Evolutionary conservation across 2,329 filamentous ascomycete genomes (phyloP), one percentile per base, ranked within the genome.

Genomic region (Paecilomyces variotii): DNA sequence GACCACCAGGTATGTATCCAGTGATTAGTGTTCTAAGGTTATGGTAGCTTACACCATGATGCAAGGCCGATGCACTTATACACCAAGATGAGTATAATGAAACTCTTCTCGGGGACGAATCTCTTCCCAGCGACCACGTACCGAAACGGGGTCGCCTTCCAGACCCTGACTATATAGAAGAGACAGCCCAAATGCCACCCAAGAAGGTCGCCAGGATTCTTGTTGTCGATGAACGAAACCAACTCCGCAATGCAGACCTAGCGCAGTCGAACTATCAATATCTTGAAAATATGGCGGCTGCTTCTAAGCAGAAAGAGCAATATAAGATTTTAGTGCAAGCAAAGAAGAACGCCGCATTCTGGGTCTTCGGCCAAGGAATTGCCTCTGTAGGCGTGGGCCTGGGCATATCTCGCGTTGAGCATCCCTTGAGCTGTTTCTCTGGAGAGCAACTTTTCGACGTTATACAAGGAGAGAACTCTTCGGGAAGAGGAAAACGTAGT

Each of bases 281-380:
- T 62, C 62, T 82, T 1, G 65, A 74, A 10, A 87, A 86, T 62
- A 91, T 90, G 83, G 74, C 70, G 0, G 70, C 73, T 11, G 79
- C 77, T 7, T 65, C 66, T 5, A 74, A 71, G 30, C 67, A 74
- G 24, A 86, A 83, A 62, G 63, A 72, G 4, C 66, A 74, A 4
- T 73, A 77, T 34, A 78, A 74, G 54, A 65, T 74, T 12, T 62
- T 70, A 11, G 68, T 71, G 0, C 74, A 80, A 50, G 83, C 85
- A 1, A 88, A 83, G 71, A 84, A 81, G 66, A 87, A 87, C 59
- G 87, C 86, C 0, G 78, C 79, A 10, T 79, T 81, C 64, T 88
- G 83, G 77, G 79, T 88, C 3, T 79, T 82, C 60, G 83, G 82
- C 4, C 68, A 74, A 54, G 84, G 85, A 5, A 74, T 87, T 53